These are phyloP conservation scores for Colletotrichum sp. DNA, from an alignment of 2,329 filamentous ascomycete species.

Conservation along the genomic window DNA sequence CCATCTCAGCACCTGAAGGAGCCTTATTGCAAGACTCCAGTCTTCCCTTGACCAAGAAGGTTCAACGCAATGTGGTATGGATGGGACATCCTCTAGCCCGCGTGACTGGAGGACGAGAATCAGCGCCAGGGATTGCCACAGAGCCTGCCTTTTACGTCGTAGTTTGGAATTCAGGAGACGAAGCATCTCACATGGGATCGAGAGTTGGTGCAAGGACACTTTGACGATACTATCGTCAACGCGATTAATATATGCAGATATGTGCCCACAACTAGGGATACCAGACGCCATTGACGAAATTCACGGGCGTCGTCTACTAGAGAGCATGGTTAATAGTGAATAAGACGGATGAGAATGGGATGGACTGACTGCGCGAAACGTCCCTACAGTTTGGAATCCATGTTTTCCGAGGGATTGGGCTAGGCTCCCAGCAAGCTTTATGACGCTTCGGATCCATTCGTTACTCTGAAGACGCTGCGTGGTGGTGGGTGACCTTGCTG, in stretches of 20 bases:
- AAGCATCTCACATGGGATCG: too few relatives aligned
- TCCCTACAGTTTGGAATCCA: rapidly evolving
- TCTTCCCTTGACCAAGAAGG: neutral
- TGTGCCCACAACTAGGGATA: neutral
- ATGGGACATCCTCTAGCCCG: too few relatives aligned
- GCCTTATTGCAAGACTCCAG: neutral
- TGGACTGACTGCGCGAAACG: rapidly evolving
- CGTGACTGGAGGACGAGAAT: rapidly evolving
- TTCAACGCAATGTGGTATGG: too few relatives aligned
- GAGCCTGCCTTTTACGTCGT: too few relatives aligned
- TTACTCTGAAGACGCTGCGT: neutral
- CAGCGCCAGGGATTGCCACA: too few relatives aligned
- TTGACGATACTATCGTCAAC: too few relatives aligned
- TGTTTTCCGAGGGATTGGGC: neutral
- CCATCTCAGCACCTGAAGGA: neutral
- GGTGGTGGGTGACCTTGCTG: neutral
- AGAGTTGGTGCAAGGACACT: too few relatives aligned
- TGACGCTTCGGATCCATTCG: rapidly evolving
- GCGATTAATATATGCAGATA: rapidly evolving
- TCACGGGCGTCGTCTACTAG: rapidly evolving
- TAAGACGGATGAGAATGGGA: neutral
- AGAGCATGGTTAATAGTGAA: too few relatives aligned
- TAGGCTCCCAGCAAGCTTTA: too few relatives aligned
- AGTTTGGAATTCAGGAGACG: too few relatives aligned
- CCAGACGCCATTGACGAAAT: neutral